phyloP scores from a whole-genome alignment of 805 yeast species.

The Candida maltosa region DNA sequence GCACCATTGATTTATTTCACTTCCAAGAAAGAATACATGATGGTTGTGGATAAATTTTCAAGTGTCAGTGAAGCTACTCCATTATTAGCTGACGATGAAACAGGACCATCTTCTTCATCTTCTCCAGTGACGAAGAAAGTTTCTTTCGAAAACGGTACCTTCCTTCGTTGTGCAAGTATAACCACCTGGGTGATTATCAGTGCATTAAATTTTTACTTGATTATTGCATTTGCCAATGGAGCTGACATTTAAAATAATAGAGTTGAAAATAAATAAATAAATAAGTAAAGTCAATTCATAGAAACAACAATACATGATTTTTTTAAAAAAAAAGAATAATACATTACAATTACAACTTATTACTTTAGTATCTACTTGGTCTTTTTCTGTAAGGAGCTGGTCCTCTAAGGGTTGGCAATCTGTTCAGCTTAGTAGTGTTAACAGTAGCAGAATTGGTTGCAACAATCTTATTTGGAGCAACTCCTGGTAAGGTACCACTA shows the following conservation, averaged over 20 bases:
- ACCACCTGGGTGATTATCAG: conserved; percentile 39
- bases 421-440: conserved; percentile 6
- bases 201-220: conserved; percentile 37
- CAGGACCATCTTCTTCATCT: conserved; percentile 6
- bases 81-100: conserved; percentile 8
- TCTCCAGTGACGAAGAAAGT: conserved; percentile 13
- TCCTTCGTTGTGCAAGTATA: conserved; percentile 30
- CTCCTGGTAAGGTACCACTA: conserved; percentile 75
- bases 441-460: conserved; percentile 13
- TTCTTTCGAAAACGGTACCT: conserved; percentile 38
- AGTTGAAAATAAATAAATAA: conserved; percentile 2
- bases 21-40: conserved; percentile 35
- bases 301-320: conserved; percentile 1
- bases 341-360: not conserved
- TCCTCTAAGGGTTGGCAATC: conserved; percentile 38
- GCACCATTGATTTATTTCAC: conserved; percentile 47
- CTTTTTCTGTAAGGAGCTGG: conserved; percentile 31
- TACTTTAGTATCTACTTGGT: conserved; percentile 3
- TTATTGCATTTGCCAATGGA: conserved; percentile 39
- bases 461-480: conserved; percentile 22
- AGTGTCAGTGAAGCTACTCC: conserved; percentile 13
- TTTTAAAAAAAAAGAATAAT: not conserved
- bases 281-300: conserved; percentile 4
- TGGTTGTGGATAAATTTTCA: conserved; percentile 24
- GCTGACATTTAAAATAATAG: conserved; percentile 27